Evolutionary conservation across 2,329 filamentous ascomycete genomes (phyloP), one percentile per base, ranked within the genome.

Genomic region (Trichoderma afroharzianum): DNA sequence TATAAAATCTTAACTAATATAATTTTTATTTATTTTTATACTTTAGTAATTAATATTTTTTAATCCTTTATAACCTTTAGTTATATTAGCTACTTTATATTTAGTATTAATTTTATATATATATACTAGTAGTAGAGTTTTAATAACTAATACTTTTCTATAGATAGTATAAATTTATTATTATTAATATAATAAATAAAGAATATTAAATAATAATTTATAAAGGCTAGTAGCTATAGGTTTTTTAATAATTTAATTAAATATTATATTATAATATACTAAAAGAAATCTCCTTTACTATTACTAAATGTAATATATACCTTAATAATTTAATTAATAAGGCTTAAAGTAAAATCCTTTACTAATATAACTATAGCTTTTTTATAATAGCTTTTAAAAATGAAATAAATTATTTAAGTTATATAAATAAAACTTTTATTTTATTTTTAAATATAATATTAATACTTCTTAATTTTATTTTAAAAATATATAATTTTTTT

Each of bases 341-440:
- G 32, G 39, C 53, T 63, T 6, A 39, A 12, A 18, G 7, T 24
- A 6, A 12, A 14, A 32, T 28, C 33, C 14, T 59, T 8, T 2
- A 15, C 43, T 33, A 36, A 32, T 47, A 61, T 33, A 59, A 57
- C 43, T 18, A 63, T 33, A 1, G 53, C 47, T 12, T n/a, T 63
- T 4, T 72, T 28, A 6, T 47, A 62, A 33, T 73, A 73, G 14
- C 36, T 70, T 55, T 72, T 15, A 32, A 73, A 73, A 7, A 70
- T 62, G 5, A 57, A 70, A n/a, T 67, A 68, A 26, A 70, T 58
- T 6, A 43, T 33, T 62, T 26, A 50, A 53, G 68, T 67, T 4
- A 72, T 21, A 14, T 59, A 33, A 6, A 63, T 55, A 36, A 47
- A 66, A 21, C 59, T 70, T 57, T 72, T 21, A 33, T 67, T 64